phyloP scores from a whole-genome alignment of 129 eudicot species.

The carrot (Daucus carota) region DH1_v3.0 NC_030384.2:48757501-48758000 shows the following conservation, averaged over 20 bases:
- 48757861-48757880: background rate
- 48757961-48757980: constrained; percentile 20
- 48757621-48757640: no score
- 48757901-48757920: background rate
- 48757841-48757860: background rate
- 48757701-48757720: background rate
- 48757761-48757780: background rate
- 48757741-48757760: background rate
- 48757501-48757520: no score
- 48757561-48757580: no score
- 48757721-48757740: background rate
- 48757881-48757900: background rate
- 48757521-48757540: no score
- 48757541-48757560: no score
- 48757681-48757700: background rate
- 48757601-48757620: no score
- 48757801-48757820: background rate
- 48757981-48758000: constrained; percentile 22
- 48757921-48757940: constrained; percentile 10
- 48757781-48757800: background rate
- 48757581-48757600: no score
- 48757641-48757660: no score
- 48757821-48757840: background rate
- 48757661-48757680: background rate
- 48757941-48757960: constrained; percentile 24